Conservation (phyloP, 1,139 yeast genomes). For the Chernovozyma sophiae-reginae region DNA sequence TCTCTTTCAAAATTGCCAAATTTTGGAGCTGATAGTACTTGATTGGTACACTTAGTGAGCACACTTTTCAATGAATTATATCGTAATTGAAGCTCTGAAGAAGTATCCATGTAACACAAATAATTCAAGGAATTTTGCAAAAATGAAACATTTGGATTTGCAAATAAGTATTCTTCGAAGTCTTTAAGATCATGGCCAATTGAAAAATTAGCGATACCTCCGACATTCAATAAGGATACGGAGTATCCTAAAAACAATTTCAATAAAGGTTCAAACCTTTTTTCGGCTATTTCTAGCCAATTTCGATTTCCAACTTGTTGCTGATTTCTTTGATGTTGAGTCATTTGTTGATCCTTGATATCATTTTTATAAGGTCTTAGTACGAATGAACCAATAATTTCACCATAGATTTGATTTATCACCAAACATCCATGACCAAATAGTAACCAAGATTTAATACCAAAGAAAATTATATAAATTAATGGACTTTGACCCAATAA, state of each 20-base stretch:
- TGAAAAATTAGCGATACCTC: not conserved
- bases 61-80: slow-evolving; percentile 2
- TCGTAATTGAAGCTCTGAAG: slow-evolving; percentile 5
- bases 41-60: not conserved
- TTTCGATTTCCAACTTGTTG: not conserved
- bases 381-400: slow-evolving; percentile 2
- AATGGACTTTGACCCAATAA: slow-evolving; percentile 1
- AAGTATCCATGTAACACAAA: slow-evolving; percentile 11
- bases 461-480: slow-evolving; percentile 4
- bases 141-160: slow-evolving; percentile 5
- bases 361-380: not conserved
- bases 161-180: slow-evolving; percentile 2
- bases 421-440: slow-evolving; percentile 25
- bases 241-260: not conserved
- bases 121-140: slow-evolving; percentile 10
- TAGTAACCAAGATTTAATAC: slow-evolving; percentile 23
- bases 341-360: not conserved
- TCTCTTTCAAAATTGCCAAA: not conserved
- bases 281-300: slow-evolving; percentile 3
- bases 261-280: slow-evolving; percentile 1
- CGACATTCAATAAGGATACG: not conserved
- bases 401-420: slow-evolving; percentile 7
- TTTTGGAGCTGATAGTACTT: too few species aligned
- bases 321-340: not conserved
- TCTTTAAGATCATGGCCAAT: not conserved